A percentile compares a stretch with the other conserved stretches of the same genome.
phyloP scores from a whole-genome alignment of 192 early-diverging fungal genomes.

The Umbelopsis sp. region DNA sequence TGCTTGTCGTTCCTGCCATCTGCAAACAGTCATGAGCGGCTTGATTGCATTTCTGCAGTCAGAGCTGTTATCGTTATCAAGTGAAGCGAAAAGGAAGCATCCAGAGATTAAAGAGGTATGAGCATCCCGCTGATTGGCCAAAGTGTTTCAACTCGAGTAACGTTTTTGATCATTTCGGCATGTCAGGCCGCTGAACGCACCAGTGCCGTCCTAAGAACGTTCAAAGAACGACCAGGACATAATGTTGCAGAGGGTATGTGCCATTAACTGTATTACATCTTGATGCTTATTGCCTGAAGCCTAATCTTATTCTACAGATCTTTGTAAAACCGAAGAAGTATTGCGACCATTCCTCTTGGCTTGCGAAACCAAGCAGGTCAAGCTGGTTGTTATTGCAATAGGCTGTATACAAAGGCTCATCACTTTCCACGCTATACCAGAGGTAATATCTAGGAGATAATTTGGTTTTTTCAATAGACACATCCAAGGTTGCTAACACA shows the following conservation, averaged over 20 bases:
- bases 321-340: slow-evolving; percentile 77
- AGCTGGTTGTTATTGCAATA: slow-evolving; percentile 79
- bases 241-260: slow-evolving; percentile 45
- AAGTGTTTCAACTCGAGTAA: background rate
- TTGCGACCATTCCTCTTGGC: slow-evolving; percentile 85
- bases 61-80: slow-evolving; percentile 84
- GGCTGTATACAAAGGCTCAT: slow-evolving; percentile 82
- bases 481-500: background rate
- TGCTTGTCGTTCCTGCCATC: slow-evolving; percentile 13
- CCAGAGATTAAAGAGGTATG: slow-evolving; percentile 96
- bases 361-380: slow-evolving; percentile 82
- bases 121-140: background rate
- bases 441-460: slow-evolving; percentile 33
- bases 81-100: slow-evolving; percentile 85
- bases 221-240: slow-evolving; percentile 55
- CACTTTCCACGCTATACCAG: slow-evolving; percentile 73
- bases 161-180: slow-evolving; percentile 9
- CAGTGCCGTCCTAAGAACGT: slow-evolving; percentile 54
- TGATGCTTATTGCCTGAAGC: background rate
- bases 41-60: slow-evolving; percentile 64
- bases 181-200: slow-evolving; percentile 69
- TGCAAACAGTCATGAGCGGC: slow-evolving; percentile 41
- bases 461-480: background rate
- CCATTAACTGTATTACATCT: slow-evolving; percentile 12
- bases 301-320: slow-evolving; percentile 47